Conservation (phyloP, 202 grass and related monocot species). For the Panicum virgatum region DNA sequence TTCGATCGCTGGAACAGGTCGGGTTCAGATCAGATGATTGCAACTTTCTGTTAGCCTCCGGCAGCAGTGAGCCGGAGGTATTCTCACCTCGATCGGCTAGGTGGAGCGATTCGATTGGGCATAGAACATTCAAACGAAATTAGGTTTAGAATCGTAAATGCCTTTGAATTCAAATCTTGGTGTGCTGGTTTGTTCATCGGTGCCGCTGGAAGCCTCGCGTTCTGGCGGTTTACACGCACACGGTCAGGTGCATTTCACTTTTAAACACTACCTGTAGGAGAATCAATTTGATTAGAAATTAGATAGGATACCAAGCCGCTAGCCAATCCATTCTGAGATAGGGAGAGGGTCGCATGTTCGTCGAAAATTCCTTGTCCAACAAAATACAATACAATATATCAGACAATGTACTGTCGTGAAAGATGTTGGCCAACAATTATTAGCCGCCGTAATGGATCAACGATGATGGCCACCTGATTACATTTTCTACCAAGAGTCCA, state of each 20-base stretch:
- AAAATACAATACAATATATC: neutral
- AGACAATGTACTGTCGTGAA: neutral
- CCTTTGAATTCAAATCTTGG: conserved; percentile 13
- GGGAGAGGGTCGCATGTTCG: neutral
- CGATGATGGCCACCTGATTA: neutral
- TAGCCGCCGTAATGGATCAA: conserved; percentile 28
- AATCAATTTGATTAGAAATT: neutral
- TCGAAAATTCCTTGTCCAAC: neutral
- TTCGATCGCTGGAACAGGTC: neutral
- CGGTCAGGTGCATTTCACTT: neutral
- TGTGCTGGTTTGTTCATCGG: neutral
- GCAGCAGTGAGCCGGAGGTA: neutral
- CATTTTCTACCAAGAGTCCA: neutral
- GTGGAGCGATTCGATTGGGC: neutral
- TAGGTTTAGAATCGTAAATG: neutral
- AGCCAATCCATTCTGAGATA: neutral
- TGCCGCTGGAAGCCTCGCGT: neutral
- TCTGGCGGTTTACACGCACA: neutral
- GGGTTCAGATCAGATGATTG: neutral
- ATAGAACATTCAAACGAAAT: neutral
- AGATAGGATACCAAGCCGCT: neutral
- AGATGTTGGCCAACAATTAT: conserved; percentile 16
- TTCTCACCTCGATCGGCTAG: neutral
- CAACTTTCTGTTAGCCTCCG: neutral
- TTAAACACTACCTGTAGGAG: neutral